Percentiles rank a stretch among this genome's conserved stretches.
These are phyloP conservation scores for Corrigiola litoralis DNA, from an alignment of 179 eudicot genomes.

Conservation along the genomic window DNA sequence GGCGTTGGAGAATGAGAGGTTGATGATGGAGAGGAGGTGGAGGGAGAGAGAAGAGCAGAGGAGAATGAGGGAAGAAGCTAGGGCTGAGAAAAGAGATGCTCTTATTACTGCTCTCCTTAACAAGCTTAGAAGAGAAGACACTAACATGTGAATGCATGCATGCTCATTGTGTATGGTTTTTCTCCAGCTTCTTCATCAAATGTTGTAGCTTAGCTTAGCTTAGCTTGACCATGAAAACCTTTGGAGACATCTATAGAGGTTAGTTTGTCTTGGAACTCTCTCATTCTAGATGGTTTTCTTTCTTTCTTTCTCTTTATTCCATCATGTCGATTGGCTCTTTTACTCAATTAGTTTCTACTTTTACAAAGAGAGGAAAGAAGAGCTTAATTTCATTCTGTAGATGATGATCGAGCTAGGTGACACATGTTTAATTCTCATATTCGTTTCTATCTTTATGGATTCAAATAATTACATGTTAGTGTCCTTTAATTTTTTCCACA, in stretches of 20 bases:
- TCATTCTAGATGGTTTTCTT: not conserved
- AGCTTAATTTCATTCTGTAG: too few relatives aligned
- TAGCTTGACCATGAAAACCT: not conserved
- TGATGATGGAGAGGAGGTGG: constrained; percentile 68
- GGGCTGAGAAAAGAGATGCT: constrained; percentile 86
- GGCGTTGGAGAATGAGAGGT: constrained; percentile 70
- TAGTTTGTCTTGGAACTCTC: not conserved
- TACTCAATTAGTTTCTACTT: too few relatives aligned
- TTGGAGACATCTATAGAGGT: not conserved
- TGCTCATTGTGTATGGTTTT: not conserved
- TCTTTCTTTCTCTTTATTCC: not conserved
- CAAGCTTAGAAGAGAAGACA: constrained; percentile 60
- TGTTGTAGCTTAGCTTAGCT: constrained; percentile 13
- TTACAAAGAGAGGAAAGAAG: too few relatives aligned
- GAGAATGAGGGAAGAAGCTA: constrained; percentile 69
- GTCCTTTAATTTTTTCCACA: too few relatives aligned
- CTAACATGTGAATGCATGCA: not conserved
- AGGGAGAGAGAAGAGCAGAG: constrained; percentile 83
- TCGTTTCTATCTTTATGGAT: too few relatives aligned
- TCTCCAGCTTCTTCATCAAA: not conserved
- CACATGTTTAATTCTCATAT: too few relatives aligned
- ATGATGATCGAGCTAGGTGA: not conserved
- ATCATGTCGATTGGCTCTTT: not conserved
- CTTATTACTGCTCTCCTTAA: constrained; percentile 61
- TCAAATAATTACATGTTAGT: too few relatives aligned